A percentile compares a stretch with the other conserved stretches of the same genome.
phyloP scores from a whole-genome alignment of 1,139 yeast species.

The Chernovozyma sophiae-reginae region DNA sequence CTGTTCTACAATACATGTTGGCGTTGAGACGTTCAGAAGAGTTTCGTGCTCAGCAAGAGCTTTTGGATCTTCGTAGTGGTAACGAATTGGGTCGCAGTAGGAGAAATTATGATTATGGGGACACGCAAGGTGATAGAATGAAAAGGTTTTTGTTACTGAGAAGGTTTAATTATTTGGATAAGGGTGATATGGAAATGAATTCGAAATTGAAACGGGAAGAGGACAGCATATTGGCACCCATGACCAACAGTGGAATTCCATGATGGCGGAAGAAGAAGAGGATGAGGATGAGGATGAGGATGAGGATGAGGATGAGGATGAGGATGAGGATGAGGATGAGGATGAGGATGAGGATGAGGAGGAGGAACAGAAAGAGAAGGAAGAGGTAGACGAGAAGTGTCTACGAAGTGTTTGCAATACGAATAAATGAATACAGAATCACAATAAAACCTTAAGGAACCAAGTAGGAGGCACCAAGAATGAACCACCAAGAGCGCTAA shows the following conservation, averaged over 20 bases:
- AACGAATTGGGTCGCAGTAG: conserved; percentile 46
- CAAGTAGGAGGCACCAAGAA: too few species aligned
- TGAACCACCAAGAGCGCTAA: too few species aligned
- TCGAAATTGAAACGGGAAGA: conserved; percentile 5
- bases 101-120: conserved; percentile 51
- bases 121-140: conserved; percentile 47
- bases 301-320: too few species aligned
- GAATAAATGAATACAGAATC: too few species aligned
- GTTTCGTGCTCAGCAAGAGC: conserved; percentile 22
- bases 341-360: too few species aligned
- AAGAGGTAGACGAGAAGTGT: too few species aligned
- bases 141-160: conserved; percentile 61
- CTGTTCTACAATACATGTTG: conserved; percentile 42
- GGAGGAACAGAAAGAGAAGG: too few species aligned
- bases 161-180: conserved; percentile 22
- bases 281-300: too few species aligned
- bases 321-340: too few species aligned
- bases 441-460: too few species aligned
- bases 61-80: conserved; percentile 43
- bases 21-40: conserved; percentile 37
- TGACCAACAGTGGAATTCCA: not conserved
- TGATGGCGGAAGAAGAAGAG: too few species aligned
- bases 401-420: too few species aligned
- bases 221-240: not conserved
- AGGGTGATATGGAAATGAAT: conserved; percentile 5